Percentiles rank a stretch among this genome's conserved stretches.
Evolutionary conservation across 768 basidiomycete genomes (phyloP).

Genomic region (Epithele typhae): DNA sequence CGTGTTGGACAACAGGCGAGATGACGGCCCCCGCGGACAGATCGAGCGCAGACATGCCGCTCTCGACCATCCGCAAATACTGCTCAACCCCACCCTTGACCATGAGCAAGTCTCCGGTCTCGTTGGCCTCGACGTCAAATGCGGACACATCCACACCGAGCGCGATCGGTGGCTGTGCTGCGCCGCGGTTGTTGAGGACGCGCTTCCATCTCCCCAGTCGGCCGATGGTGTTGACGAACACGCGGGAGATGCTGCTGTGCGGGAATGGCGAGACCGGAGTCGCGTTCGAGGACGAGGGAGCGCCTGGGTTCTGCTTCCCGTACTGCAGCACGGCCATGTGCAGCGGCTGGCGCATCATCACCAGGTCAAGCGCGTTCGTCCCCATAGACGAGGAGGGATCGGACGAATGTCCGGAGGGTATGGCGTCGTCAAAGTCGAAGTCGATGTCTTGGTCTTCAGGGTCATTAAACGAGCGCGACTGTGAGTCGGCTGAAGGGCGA

Average conservation of each 20-base stretch:
- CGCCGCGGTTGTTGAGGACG: conserved; percentile 52
- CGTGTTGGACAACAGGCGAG: conserved; percentile 4
- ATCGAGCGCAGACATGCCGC: conserved; percentile 15
- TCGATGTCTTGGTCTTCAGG: conserved; percentile 68
- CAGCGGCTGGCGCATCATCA: conserved; percentile 61
- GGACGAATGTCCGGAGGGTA: background rate
- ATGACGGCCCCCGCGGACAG: conserved; percentile 3
- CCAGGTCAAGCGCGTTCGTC: conserved; percentile 47
- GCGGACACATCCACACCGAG: conserved; percentile 54
- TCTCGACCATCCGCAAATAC: conserved; percentile 57
- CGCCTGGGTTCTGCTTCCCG: conserved; percentile 30
- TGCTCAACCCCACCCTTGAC: conserved; percentile 62
- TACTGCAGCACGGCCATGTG: conserved; percentile 48
- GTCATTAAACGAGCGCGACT: conserved; percentile 31
- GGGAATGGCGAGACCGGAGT: conserved; percentile 47
- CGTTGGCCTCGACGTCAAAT: conserved; percentile 64
- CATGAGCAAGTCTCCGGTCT: conserved; percentile 56
- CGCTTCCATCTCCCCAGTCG: conserved; percentile 80
- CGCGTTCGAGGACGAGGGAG: conserved; percentile 23
- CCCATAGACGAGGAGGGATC: too few species aligned
- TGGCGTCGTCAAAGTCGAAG: conserved; percentile 54
- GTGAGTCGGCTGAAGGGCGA: conserved; percentile 11
- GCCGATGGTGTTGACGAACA: conserved; percentile 78
- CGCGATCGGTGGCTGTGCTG: conserved; percentile 31
- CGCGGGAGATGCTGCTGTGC: conserved; percentile 66